Base-by-base conservation (phyloP, 805 yeast species). In the Lachancea waltii region DNA sequence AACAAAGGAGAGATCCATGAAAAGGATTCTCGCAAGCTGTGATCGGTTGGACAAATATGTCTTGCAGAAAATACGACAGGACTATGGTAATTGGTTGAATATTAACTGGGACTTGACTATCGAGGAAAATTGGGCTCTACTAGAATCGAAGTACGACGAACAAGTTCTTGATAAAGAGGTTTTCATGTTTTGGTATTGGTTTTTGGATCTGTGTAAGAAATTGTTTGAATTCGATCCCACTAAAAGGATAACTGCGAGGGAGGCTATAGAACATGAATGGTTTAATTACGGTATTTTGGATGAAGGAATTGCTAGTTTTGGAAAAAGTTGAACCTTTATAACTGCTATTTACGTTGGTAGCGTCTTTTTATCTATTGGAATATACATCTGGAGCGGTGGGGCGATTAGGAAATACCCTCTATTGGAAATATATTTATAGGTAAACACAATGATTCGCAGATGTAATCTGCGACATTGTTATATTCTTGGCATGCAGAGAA, bases 221-320 rank as follows among this genome's bases (percentile, higher is more conserved):
- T 68, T 85, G 52, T 73, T 85, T 44, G 77, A 72, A 20, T 80
- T 79, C 50, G 85, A 85, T 53, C 94, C 95, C 1, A 56, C 68
- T 2, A 69, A 78, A 51, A 67, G 95, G 47, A 76, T 83, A 37
- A 75, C 85, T 2, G 95, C 90, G 4, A 73, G 70, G 42, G 81
- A 81, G 45, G 92, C 94, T 0, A 67, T 85, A 47, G 69, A 71
- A 42, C 95, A 85, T 59, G 86, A 85, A 33, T 92, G 95, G 84
- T 79, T 94, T 58, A 68, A 70, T 46, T 67, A 70, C 42, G 81
- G 81, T 19, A 69, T 76, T 34, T 59, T 68, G 46, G 82, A 75
- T 58, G 80, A 74, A 43, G 81, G 77, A 23, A 59, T 56, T 21
- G 43, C 60, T 34, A 49, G 51, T 40, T 57, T 49, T 36, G 57